Evolutionary conservation across 169 alveolate species (phyloP).

Genomic region (Babesia divergens): DNA sequence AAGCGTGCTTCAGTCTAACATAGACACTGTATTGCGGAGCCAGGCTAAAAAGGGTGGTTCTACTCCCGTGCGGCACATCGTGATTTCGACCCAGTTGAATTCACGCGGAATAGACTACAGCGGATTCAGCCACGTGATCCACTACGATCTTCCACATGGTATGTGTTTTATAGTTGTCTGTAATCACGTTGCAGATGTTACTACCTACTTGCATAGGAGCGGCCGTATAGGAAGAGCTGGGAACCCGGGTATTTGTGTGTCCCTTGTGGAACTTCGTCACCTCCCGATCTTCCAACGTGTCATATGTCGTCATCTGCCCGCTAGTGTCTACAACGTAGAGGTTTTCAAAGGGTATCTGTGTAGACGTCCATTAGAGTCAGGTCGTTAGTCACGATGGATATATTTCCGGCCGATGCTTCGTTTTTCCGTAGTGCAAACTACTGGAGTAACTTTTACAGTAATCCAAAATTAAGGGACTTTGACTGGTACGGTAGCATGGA

Average conservation of each 20-base stretch:
- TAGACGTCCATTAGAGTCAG: neutral
- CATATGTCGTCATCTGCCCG: constrained; percentile 9
- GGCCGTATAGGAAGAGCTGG: constrained; percentile 61
- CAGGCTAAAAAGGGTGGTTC: constrained; percentile 6
- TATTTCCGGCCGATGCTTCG: constrained; percentile 59
- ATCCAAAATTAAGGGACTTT: constrained; percentile 65
- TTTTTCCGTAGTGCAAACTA: constrained; percentile 67
- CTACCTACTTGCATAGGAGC: constrained; percentile 40
- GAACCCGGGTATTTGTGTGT: constrained; percentile 49
- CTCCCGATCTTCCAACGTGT: constrained; percentile 43
- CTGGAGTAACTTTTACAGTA: constrained; percentile 69
- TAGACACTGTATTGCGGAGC: neutral
- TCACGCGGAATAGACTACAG: constrained; percentile 63
- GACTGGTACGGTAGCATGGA: constrained; percentile 72
- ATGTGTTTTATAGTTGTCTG: neutral
- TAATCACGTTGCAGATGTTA: constrained; percentile 6
- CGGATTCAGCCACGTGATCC: constrained; percentile 52
- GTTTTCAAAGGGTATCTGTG: constrained; percentile 36
- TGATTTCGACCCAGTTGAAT: constrained; percentile 36
- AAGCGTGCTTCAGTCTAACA: constrained; percentile 31
- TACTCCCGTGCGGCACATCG: constrained; percentile 25
- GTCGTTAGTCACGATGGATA: constrained; percentile 17
- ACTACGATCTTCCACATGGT: constrained; percentile 63
- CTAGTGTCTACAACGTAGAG: constrained; percentile 38
- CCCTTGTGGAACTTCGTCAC: constrained; percentile 26